phyloP scores from a whole-genome alignment of 2,329 filamentous ascomycete species.

The Cladosporium velox region DNA sequence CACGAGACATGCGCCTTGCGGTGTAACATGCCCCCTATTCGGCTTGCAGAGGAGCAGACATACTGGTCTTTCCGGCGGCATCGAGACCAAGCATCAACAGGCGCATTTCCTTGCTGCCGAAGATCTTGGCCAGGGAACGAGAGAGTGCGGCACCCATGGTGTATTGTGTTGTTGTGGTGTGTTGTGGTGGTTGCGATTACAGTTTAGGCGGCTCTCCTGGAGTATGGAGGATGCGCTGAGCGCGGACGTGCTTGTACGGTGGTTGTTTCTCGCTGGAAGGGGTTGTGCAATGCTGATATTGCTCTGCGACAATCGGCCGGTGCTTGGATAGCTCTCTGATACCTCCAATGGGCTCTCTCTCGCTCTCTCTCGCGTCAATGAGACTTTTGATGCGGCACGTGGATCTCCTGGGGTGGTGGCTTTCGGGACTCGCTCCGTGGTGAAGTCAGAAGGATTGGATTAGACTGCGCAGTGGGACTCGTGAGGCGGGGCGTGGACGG shows the following conservation, averaged over 20 bases:
- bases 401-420: not conserved
- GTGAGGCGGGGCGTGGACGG: slow-evolving; percentile 4
- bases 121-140: slow-evolving; percentile 98
- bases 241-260: not conserved
- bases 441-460: slow-evolving; percentile 2
- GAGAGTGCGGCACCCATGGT: slow-evolving; percentile 85
- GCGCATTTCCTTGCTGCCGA: slow-evolving; percentile 98
- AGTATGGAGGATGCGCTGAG: slow-evolving; percentile 5
- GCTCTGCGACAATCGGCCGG: not conserved
- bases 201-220: not conserved
- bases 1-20: slow-evolving; percentile 4
- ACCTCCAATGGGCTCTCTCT: not conserved
- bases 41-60: not conserved
- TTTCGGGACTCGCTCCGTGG: slow-evolving; percentile 13
- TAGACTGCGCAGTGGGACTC: not conserved
- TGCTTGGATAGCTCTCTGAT: not conserved
- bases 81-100: slow-evolving; percentile 96
- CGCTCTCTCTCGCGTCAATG: not conserved
- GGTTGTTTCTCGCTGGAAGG: not conserved
- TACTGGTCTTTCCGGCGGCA: slow-evolving; percentile 93
- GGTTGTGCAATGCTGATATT: not conserved
- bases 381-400: slow-evolving; percentile 16
- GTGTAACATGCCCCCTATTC: slow-evolving; percentile 11
- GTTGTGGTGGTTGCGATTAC: slow-evolving; percentile 5
- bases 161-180: not conserved